phyloP scores from a whole-genome alignment of 2,329 filamentous ascomycete genomes.

The Scedosporium aurantiacum region DNA sequence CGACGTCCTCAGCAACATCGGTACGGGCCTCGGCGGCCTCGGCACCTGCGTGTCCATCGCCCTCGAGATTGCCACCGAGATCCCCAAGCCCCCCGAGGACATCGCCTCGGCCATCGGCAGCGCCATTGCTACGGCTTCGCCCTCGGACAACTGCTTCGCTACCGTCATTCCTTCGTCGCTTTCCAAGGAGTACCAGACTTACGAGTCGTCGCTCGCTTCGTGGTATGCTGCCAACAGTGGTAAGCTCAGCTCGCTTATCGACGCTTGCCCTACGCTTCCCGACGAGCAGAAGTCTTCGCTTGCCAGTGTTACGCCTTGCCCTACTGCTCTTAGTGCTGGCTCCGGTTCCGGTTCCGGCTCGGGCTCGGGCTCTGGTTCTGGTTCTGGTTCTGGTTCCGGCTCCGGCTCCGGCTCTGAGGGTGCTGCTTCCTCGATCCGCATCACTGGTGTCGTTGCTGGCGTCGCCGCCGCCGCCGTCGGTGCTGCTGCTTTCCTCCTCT shows the following conservation, averaged over 20 bases:
- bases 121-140: conserved; percentile 14
- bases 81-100: conserved; percentile 7
- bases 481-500: conserved; percentile 13
- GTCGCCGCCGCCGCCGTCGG: conserved; percentile 19
- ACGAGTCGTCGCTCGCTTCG: conserved; percentile 17
- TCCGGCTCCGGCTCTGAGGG: conserved; percentile 10
- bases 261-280: conserved; percentile 15
- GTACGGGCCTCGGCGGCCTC: not conserved
- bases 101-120: conserved; percentile 13
- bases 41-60: conserved; percentile 9
- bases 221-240: conserved; percentile 20
- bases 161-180: conserved; percentile 19
- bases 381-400: conserved; percentile 6
- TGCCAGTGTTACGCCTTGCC: conserved; percentile 4
- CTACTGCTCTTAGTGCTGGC: not conserved
- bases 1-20: not conserved
- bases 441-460: conserved; percentile 19
- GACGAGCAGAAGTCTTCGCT: not conserved
- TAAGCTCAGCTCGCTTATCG: conserved; percentile 15
- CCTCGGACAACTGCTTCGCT: conserved; percentile 22
- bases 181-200: conserved; percentile 19
- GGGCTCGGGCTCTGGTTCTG: conserved; percentile 13
- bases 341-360: not conserved
- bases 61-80: conserved; percentile 4
- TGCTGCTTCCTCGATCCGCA: conserved; percentile 15